Base-by-base conservation (phyloP, 129 eudicot species). In the Helianthus annuus region DNA sequence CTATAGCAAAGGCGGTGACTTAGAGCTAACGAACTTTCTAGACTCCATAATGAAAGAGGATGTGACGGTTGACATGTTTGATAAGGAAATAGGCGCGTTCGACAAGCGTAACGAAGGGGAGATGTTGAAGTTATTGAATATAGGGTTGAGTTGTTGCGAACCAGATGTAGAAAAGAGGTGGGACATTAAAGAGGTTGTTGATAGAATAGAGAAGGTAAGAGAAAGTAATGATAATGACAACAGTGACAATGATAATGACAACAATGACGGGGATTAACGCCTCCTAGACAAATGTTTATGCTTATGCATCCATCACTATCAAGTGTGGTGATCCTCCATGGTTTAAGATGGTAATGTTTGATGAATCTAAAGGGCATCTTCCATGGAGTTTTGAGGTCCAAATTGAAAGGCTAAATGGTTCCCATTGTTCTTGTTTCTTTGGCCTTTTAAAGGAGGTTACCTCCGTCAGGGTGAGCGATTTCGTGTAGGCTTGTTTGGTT, bases 81-180 rank as follows among this genome's bases (percentile, higher is more conserved):
- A 93, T 74, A 74, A 78, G 15, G 90, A 85, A 11, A 89, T 93
- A 85, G 74, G 49, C 16, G 83, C 82, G 54, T 68, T 54, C 4
- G 69, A 62, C 46, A 61, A 72, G 38, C 8, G 60, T 19, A 71
- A 71, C 19, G 83, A 83, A 79, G 86, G 72, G 17, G 87, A 89
- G 66, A 85, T 93, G 92, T 19, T 83, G 78, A 94, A 84, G 66
- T 71, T 90, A 36, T 67, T 94, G 80, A 86, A 73, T 16, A 83
- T 94, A 39, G 99, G 91, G 4, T 15, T 94, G 76, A 73, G 76
- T 67, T 88, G 97, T 74, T 90, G 97, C 60, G 86, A 87, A 24
- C 71, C 75, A 1, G 83, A 94, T 32, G 72, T 79, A n/a, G 97
- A 86, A n/a, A 79, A 71, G 75, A 84, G 98, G 61, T 87, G 86